Evolutionary conservation across 2,329 filamentous ascomycete species (phyloP), one percentile per base, ranked within the genome.

Genomic region (Gyromitra esculenta): DNA sequence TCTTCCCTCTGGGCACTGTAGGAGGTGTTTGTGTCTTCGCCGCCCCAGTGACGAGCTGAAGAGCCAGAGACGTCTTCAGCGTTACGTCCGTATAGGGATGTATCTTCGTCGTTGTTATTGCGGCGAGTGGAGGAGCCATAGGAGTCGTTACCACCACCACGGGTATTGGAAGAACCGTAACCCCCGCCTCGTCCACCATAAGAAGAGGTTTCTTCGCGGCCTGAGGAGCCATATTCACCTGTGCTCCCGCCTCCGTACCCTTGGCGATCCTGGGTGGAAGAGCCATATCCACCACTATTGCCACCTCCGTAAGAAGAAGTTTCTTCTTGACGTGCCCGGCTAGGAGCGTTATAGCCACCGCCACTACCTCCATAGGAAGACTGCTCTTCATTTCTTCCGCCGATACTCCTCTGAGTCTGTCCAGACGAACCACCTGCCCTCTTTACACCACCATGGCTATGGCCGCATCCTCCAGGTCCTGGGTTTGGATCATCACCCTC

Each of bases 401-500:
- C 39, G 9, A 41, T 67, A 13, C 54, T 25, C 37, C 64, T 41
- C 25, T 72, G 62, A 21, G 54, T 37, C 25, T 69, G 21, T 15
- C 62, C n/a, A 43, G 54, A 52, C 8, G 41, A 52, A 18, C 60
- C 41, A 15, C 37, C 69, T 31, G 57, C 25, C 39, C 50, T 37
- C 48, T 60, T 64, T 63, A 72, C 18, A 11, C 65, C 76, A 25
- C 82, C 81, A 50, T 84, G 83, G 15, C 79, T 80, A 45, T 81
- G 81, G 11, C 78, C 78, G 56, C 81, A 82, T 21, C 83, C 83
- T 13, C 81, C 79, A 9, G 82, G 80, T 48, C 84, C 83, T 52
- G 81, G 79, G 4, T 81, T 80, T 3, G 81, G 76, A 18, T 83
- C 83, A 15, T 88, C 83, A 21, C 88, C 82, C 25, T 83, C 84